Evolutionary conservation across 306 rosid species (phyloP), one percentile per base, ranked within the genome.

Genomic region (Argentina anserina): DNA sequence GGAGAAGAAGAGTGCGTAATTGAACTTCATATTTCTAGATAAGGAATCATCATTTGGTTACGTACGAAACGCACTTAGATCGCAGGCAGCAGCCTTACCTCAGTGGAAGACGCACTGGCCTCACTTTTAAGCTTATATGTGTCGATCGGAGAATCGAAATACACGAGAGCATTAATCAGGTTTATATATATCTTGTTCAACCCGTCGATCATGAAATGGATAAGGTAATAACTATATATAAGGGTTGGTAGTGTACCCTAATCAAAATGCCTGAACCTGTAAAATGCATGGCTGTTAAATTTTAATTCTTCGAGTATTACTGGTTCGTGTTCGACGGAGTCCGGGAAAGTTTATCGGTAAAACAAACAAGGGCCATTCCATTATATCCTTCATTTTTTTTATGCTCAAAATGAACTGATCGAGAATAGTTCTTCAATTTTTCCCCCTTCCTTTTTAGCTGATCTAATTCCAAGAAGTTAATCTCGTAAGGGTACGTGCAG

Each of bases 31-130:
- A 13, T 58, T 58, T 58, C 37, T 58, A 4, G 37, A 28, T 58
- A 75, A 75, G 58, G 73, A 23, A 52, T 17, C 41, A 53, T 9
- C 53, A 49, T 23, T 34, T 65, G 67, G 47, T 45, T 53, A 63
- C 7, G 29, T 7, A 13, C 7, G 28, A 8, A 28, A 28, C 36
- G 64, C 64, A 58, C 64, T 14, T 26, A 58, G 28, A 12, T 11
- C 36, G 33, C 64, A 28, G 37, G 31, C 14, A 58, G 64, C 64
- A 58, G 37, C 64, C 64, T 58, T 58, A 28, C 37, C 36, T 26
- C n/a, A 58, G 64, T 28, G 64, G 46, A 9, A 53, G 15, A 23
- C 61, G 31, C 61, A 53, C 61, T 53, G 17, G 31, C 61, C 6
- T 53, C 60, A 10, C 60, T 53, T 53, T 53, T 15, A 53, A 3